Percentiles rank a stretch among this genome's conserved stretches.
Evolutionary conservation across 129 eudicot species (phyloP).

Genomic region (Flaveria ramosissima): DNA sequence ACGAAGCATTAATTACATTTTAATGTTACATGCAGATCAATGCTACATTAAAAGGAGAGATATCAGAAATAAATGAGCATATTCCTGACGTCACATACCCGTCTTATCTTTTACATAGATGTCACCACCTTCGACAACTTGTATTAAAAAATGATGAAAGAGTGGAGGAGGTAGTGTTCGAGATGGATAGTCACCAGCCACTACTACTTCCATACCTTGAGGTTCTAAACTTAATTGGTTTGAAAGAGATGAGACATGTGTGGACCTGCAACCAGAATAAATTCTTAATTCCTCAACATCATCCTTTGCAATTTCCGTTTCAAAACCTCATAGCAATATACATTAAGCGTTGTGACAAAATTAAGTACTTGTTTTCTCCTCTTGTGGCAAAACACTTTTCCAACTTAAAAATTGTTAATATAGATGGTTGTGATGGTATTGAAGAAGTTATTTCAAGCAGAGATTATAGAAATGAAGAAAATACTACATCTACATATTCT

Average conservation of each 20-base stretch:
- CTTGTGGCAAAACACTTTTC: not conserved
- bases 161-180: not conserved
- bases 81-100: not conserved
- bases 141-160: not conserved
- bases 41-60: no score
- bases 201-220: not conserved
- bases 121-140: not conserved
- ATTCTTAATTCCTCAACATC: no score
- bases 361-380: constrained; percentile 1
- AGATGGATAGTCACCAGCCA: not conserved
- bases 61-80: not conserved
- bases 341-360: not conserved
- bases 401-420: not conserved
- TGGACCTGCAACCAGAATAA: not conserved
- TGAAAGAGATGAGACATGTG: not conserved
- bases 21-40: no score
- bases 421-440: not conserved
- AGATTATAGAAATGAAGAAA: not conserved
- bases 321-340: not conserved
- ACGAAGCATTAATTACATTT: no score
- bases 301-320: not conserved
- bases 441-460: constrained; percentile 23
- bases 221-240: not conserved
- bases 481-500: not conserved
- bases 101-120: not conserved